Conservation (phyloP, 129 eudicot genomes). For the Centella asiatica region DNA sequence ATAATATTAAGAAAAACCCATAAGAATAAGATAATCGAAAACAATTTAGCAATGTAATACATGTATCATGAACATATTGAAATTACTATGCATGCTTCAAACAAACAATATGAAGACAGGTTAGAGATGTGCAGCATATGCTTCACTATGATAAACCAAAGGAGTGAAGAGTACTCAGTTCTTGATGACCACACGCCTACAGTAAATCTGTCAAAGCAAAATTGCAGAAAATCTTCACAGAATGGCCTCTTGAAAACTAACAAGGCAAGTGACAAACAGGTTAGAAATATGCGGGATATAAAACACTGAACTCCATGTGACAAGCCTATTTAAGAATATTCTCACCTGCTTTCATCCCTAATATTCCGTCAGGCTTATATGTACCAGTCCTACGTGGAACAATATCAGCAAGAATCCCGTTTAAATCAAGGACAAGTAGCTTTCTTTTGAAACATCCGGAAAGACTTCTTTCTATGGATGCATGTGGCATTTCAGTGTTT, state of each 20-base stretch:
- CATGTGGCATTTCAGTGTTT: conserved; percentile 10
- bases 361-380: conserved; percentile 32
- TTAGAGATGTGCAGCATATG: neutral
- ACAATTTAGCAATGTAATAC: conserved; percentile 1
- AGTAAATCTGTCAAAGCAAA: conserved; percentile 68
- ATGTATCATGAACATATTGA: too few species aligned
- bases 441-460: conserved; percentile 33
- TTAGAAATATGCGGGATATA: conserved; percentile 13
- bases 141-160: neutral
- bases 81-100: too few species aligned
- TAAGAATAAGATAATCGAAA: neutral
- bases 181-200: conserved; percentile 95
- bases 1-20: conserved; percentile 8
- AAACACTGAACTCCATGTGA: conserved; percentile 4
- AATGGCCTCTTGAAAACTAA: conserved; percentile 86
- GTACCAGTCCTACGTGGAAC: conserved; percentile 29
- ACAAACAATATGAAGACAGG: too few species aligned
- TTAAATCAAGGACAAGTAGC: conserved; percentile 88
- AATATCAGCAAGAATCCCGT: conserved; percentile 76
- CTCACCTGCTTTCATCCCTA: conserved; percentile 64
- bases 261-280: conserved; percentile 15
- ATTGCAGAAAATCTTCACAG: conserved; percentile 80
- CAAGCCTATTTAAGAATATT: conserved; percentile 9
- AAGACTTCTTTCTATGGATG: conserved; percentile 13
- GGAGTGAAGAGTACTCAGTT: conserved; percentile 38